These are phyloP conservation scores for Fusarium protoensiforme DNA, from an alignment of 2,329 filamentous ascomycete genomes.

Conservation along the genomic window DNA sequence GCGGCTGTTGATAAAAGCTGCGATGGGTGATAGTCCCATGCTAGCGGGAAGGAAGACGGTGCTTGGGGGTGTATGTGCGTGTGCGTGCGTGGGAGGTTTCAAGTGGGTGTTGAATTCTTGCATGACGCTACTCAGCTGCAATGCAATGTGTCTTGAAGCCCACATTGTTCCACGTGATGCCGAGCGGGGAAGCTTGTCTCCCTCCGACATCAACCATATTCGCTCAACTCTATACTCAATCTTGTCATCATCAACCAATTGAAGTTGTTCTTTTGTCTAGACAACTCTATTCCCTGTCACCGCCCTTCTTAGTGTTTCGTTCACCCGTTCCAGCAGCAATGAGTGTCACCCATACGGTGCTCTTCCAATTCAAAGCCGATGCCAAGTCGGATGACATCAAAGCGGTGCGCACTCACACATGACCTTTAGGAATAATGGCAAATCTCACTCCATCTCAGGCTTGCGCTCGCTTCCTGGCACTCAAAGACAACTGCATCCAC, in stretches of 20 bases:
- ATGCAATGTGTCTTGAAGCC: neutral
- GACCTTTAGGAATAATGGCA: neutral
- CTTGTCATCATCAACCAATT: neutral
- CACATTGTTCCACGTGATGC: neutral
- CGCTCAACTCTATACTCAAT: neutral
- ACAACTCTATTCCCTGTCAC: neutral
- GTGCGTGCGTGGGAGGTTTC: too few species aligned
- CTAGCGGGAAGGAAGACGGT: too few species aligned
- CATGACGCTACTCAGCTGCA: neutral
- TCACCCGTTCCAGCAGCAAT: slow-evolving; percentile 1
- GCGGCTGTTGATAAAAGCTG: too few species aligned
- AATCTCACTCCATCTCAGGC: slow-evolving; percentile 36
- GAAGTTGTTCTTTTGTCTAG: neutral
- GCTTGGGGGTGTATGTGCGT: too few species aligned
- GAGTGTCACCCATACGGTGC: slow-evolving; percentile 72
- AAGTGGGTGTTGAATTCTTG: neutral
- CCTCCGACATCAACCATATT: neutral
- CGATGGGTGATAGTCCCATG: too few species aligned
- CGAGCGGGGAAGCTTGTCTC: neutral
- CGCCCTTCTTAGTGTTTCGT: neutral
- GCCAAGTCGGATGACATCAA: slow-evolving; percentile 61
- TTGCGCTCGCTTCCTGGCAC: slow-evolving; percentile 53
- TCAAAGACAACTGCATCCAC: slow-evolving; percentile 71
- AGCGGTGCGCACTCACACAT: slow-evolving; percentile 57
- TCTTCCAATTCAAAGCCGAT: slow-evolving; percentile 72